These are phyloP conservation scores for Hortiboletus campestris DNA, from an alignment of 768 basidiomycete species.

Conservation along the genomic window DNA sequence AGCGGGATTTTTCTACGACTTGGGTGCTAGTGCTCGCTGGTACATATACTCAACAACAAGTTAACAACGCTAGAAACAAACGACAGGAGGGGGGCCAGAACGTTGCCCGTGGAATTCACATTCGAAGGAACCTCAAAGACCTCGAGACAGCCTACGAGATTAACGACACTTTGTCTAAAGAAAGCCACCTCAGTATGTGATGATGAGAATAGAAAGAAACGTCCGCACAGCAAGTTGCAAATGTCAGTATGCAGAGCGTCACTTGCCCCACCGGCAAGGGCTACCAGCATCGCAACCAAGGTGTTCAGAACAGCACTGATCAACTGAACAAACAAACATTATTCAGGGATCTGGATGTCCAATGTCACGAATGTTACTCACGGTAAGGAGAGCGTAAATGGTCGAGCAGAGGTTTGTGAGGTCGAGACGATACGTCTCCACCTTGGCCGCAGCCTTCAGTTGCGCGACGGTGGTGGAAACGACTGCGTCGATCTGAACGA, in stretches of 20 bases:
- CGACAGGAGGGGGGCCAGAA: neutral
- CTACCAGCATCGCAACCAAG: neutral
- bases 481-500: neutral
- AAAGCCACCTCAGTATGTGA: neutral
- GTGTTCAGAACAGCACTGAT: neutral
- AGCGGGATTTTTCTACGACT: neutral
- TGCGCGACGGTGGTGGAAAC: neutral
- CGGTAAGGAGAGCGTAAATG: neutral
- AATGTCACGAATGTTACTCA: neutral
- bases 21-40: neutral
- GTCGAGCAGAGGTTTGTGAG: neutral
- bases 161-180: neutral
- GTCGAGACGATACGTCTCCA: neutral
- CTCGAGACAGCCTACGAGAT: conserved; percentile 1
- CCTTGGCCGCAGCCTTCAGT: neutral
- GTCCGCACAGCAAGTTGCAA: conserved; percentile 1
- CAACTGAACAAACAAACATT: neutral
- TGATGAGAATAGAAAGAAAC: accelerated
- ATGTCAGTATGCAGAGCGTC: neutral
- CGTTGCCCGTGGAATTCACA: neutral
- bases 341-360: neutral
- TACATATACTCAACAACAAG: neutral
- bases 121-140: neutral
- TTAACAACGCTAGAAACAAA: neutral
- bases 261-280: neutral